Evolutionary conservation across 2,329 filamentous ascomycete species (phyloP), one percentile per base, ranked within the genome.

Genomic region (Lachnum nothofagi): DNA sequence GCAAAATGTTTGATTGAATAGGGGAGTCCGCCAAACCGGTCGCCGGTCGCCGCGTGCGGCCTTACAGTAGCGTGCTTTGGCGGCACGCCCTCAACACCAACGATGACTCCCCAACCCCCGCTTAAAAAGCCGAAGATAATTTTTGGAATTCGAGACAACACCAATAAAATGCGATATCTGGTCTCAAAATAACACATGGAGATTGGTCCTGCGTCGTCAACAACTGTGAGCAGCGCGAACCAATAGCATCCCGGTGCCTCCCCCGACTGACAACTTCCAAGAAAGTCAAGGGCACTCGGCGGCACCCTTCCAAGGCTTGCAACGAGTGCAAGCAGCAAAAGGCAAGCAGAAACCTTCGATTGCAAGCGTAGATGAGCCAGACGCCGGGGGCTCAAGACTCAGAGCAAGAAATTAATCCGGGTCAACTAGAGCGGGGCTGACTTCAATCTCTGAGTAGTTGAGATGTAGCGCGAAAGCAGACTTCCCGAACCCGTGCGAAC

Each of bases 311-410:
- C 43, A 52, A 52, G 25, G 49, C 49, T 25, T 52, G 49, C 25
- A 52, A 48, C 20, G 45, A 52, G 29, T 52, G 50, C 24, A 52
- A 49, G 35, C 50, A 52, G 39, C 50, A 52, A 46, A 52, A 52
- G 45, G 49, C 40, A 39, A 31, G 45, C 24, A 24, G 1, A n/a
- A 16, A 19, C 5, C 20, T 41, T 25, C 37, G 10, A n/a, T 19
- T 14, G 10, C 20, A 20, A 12, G 20, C 19, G 16, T 40, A 24
- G 31, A 5, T 16, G n/a, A 34, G 31, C n/a, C 31, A 12, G 12
- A 12, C 12, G 12, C 25, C 12, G n/a, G 7, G 8, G 31, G 5
- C 25, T 17, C 12, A 20, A 34, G 5, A 41, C 17, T 22, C n/a
- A 35, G 25, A 34, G 27, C 27, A 34, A 35, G 29, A 44, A 20